phyloP scores from a whole-genome alignment of 306 rosid genomes.

The Calophaca sinica region DNA sequence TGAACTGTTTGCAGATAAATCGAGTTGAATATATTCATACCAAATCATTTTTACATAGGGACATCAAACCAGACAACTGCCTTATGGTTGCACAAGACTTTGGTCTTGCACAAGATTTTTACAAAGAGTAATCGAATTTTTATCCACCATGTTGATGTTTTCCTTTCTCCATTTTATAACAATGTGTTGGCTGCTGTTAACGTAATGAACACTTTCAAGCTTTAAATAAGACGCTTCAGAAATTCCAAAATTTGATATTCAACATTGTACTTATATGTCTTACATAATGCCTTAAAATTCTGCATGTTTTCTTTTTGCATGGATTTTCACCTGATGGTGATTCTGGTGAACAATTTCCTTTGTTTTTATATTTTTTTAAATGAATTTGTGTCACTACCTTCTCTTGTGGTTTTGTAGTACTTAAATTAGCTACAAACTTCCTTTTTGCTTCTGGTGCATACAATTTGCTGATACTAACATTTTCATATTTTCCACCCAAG shows the following conservation, averaged over 20 bases:
- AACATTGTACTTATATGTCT: neutral
- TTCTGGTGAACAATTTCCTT: constrained; percentile 5
- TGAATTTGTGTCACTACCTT: neutral
- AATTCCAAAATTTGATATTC: neutral
- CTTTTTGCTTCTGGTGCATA: constrained; percentile 20
- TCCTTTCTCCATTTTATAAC: constrained; percentile 11
- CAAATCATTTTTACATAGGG: no score
- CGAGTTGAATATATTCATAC: no score
- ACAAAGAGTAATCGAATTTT: no score
- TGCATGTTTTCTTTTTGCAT: no score
- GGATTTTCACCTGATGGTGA: constrained; percentile 9
- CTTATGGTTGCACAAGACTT: no score
- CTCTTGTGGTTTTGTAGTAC: neutral
- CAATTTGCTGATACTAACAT: neutral
- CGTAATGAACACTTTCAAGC: neutral
- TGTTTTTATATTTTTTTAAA: neutral
- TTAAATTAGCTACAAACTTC: neutral
- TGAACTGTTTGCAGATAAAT: no score
- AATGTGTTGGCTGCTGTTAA: constrained; percentile 12
- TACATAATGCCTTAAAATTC: neutral
- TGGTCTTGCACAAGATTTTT: no score
- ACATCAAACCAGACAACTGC: no score
- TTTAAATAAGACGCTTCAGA: neutral
- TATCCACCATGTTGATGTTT: neutral
- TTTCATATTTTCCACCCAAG: constrained; percentile 18